Evolutionary conservation across 106 monocot species (phyloP).

Genomic region (Acanthochlamys bracteata): DNA sequence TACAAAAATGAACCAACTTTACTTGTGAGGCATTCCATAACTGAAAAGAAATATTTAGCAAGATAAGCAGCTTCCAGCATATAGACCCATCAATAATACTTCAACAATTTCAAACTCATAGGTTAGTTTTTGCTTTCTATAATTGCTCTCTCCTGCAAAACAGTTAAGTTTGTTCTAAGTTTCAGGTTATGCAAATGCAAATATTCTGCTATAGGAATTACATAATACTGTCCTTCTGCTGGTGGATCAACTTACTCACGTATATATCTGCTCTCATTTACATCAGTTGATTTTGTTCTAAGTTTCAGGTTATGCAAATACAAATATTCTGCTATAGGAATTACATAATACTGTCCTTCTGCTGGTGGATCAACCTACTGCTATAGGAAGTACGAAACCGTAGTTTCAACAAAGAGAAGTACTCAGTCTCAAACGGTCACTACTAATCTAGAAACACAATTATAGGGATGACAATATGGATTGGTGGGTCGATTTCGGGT

Average conservation of each 20-base stretch:
- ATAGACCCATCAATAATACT: neutral
- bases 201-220: neutral
- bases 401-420: no score
- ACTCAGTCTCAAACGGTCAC: no score
- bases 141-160: conserved; percentile 75
- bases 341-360: neutral
- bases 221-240: neutral
- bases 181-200: neutral
- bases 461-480: no score
- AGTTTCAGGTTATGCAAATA: neutral
- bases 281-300: conserved; percentile 20
- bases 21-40: conserved; percentile 98
- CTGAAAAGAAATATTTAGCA: conserved; percentile 25
- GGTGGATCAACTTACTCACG: conserved; percentile 42
- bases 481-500: no score
- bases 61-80: neutral
- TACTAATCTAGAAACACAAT: no score
- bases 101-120: conserved; percentile 25
- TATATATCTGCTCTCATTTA: conserved; percentile 82
- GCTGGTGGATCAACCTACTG: conserved; percentile 22
- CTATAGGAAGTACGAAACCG: no score
- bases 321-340: neutral
- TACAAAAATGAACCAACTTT: conserved; percentile 89
- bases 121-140: conserved; percentile 77
- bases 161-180: neutral